Evolutionary conservation across 2,329 filamentous ascomycete species (phyloP), one percentile per base, ranked within the genome.

Genomic region (Fusarium agapanthi): DNA sequence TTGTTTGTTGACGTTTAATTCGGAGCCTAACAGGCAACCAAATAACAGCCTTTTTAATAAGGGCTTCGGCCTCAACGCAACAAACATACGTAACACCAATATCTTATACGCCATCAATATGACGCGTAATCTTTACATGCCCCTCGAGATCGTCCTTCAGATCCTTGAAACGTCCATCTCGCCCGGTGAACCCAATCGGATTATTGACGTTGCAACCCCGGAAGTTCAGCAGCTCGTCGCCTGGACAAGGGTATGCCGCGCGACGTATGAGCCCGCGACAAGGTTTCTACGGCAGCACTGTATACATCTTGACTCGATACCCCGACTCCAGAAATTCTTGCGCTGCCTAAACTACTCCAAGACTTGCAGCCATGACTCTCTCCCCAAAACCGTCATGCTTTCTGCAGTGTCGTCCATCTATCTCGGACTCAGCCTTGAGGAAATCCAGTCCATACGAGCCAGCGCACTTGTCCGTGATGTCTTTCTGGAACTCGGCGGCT

Each of bases 211-310:
- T 18, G 48, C 62, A 45, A 55, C 58, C 6, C 18, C 62, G 4
- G 43, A 71, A 11, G 50, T 50, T 15, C 72, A 75, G 22, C 45
- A 62, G 16, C 60, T 75, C 9, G 35, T 74, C n/a, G 11, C 24
- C 8, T 74, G 68, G 72, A 10, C 59, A 12, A 56, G 30, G 47
- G 72, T 74, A 22, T 75, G 68, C 9, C 61, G 59, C n/a, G 69
- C 65, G 3, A 67, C 71, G 0, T 75, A 74, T 50, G 43, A 30
- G 11, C 61, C 61, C 0, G 53, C 72, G 7, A 55, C 35, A 16
- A 40, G 37, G 6, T 65, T 74, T 22, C 18, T 74, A 5, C 58
- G 72, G 37, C 32, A 70, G 26, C 56, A 73, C 6, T 74, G 72
- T 11, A 26, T 70, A 6, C 57, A 70, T 22, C 34, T 74, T 3